Percentiles rank a stretch among this genome's conserved stretches.
phyloP scores from a whole-genome alignment of 2,329 filamentous ascomycete genomes.

The Furcasterigmium furcatum region DNA sequence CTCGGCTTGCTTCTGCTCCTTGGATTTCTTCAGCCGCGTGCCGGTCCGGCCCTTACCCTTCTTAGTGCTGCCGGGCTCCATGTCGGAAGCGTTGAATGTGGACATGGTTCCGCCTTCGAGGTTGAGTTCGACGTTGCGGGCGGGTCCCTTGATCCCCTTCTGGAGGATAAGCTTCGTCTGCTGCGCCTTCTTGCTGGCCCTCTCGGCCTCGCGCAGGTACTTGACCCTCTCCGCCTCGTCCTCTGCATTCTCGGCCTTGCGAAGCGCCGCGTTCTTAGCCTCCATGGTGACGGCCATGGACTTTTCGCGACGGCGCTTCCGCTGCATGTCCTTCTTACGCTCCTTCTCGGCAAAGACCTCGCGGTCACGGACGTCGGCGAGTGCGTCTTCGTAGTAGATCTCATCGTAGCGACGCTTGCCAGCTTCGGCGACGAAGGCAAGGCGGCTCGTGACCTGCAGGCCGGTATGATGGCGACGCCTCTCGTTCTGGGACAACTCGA shows the following conservation, averaged over 20 bases:
- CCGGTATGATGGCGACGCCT: slow-evolving; percentile 49
- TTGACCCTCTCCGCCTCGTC: slow-evolving; percentile 81
- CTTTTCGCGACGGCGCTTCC: slow-evolving; percentile 92
- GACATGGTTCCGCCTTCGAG: slow-evolving; percentile 83
- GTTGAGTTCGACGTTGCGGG: slow-evolving; percentile 69
- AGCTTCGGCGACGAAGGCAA: slow-evolving; percentile 64
- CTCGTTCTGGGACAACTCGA: slow-evolving; percentile 64
- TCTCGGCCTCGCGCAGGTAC: slow-evolving; percentile 80
- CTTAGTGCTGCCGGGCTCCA: slow-evolving; percentile 42
- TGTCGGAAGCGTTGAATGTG: slow-evolving; percentile 71
- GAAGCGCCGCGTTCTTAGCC: slow-evolving; percentile 79
- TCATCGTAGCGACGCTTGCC: slow-evolving; percentile 76
- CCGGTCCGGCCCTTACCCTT: slow-evolving; percentile 55
- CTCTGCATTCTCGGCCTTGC: slow-evolving; percentile 72
- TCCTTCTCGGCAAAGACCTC: slow-evolving; percentile 95
- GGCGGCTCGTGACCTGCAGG: slow-evolving; percentile 40
- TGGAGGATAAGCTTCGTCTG: slow-evolving; percentile 86
- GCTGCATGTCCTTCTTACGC: slow-evolving; percentile 99
- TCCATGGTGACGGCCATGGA: slow-evolving; percentile 92
- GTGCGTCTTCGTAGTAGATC: slow-evolving; percentile 74
- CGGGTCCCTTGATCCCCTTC: slow-evolving; percentile 79
- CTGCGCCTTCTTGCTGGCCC: slow-evolving; percentile 88
- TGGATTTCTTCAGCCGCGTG: slow-evolving; percentile 84
- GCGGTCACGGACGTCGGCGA: slow-evolving; percentile 83
- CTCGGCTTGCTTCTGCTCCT: slow-evolving; percentile 78